Evolutionary conservation across 2,329 filamentous ascomycete species (phyloP).

Genomic region (Fusarium sp.): DNA sequence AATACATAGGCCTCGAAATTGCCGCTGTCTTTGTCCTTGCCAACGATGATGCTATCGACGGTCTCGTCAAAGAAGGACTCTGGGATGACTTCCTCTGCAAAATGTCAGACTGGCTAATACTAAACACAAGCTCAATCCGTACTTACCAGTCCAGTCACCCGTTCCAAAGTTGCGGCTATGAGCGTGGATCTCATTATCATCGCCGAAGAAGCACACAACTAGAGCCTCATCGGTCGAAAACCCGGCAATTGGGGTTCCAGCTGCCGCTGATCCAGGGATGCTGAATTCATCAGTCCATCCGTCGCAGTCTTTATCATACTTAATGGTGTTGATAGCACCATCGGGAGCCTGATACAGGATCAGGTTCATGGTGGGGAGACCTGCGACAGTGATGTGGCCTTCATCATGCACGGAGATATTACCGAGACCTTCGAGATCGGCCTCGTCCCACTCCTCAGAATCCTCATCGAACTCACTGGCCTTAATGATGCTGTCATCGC

Average conservation of each 20-base stretch:
- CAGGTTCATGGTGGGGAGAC: background rate
- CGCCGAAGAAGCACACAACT: background rate
- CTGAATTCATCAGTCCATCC: accelerated
- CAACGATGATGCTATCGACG: background rate
- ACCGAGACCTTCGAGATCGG: background rate
- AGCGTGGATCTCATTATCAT: background rate
- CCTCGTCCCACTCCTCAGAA: background rate
- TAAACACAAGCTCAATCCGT: accelerated
- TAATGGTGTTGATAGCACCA: background rate
- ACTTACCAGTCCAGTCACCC: background rate
- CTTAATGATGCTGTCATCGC: background rate
- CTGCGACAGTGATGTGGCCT: background rate
- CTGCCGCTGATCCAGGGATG: background rate
- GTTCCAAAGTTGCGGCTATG: background rate
- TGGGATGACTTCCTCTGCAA: background rate
- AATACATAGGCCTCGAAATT: background rate
- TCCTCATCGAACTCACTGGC: background rate
- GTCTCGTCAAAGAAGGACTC: background rate
- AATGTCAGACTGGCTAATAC: accelerated
- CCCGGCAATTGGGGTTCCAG: background rate
- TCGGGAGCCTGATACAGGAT: background rate
- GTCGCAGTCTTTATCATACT: background rate
- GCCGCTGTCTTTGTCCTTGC: background rate
- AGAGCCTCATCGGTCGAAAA: background rate
- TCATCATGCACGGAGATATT: background rate